These are phyloP conservation scores for Tolypocladium paradoxum DNA, from an alignment of 2,329 filamentous ascomycete genomes.

Conservation along the genomic window DNA sequence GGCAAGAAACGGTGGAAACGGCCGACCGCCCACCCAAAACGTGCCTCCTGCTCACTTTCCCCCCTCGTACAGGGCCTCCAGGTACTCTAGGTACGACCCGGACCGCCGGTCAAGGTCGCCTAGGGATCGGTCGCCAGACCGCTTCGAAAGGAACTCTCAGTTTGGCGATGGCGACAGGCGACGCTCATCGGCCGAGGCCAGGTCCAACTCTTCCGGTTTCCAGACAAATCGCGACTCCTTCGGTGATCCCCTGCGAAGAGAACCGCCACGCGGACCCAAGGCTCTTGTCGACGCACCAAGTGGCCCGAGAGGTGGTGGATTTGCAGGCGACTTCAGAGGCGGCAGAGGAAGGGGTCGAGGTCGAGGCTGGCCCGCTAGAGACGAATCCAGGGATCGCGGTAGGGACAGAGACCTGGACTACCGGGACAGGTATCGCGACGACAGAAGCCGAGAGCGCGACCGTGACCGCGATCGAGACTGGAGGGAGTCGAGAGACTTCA, in stretches of 20 bases:
- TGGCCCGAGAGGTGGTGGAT: constrained; percentile 57
- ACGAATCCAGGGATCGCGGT: constrained; percentile 50
- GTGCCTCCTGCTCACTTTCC: constrained; percentile 1
- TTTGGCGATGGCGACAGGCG: constrained; percentile 58
- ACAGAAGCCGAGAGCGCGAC: constrained; percentile 50
- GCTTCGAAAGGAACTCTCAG: constrained; percentile 45
- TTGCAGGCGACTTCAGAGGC: constrained; percentile 51
- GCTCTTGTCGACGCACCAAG: constrained; percentile 61
- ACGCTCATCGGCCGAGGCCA: constrained; percentile 50
- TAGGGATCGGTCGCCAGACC: constrained; percentile 59
- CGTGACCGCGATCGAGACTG: constrained; percentile 39
- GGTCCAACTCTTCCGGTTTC: constrained; percentile 48
- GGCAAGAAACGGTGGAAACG: background rate
- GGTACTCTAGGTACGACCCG: constrained; percentile 52
- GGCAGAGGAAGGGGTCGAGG: constrained; percentile 41
- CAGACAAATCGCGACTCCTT: constrained; percentile 48
- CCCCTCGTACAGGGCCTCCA: constrained; percentile 31
- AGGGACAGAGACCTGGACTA: constrained; percentile 52
- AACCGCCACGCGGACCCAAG: constrained; percentile 74
- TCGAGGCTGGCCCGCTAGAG: constrained; percentile 44
- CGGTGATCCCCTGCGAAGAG: constrained; percentile 45
- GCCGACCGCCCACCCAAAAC: background rate
- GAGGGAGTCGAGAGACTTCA: constrained; percentile 28
- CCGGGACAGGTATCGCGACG: constrained; percentile 48
- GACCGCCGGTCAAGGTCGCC: constrained; percentile 54